Conservation (phyloP, 495 filamentous ascomycete genomes). For the Filosporella fistucella region DNA sequence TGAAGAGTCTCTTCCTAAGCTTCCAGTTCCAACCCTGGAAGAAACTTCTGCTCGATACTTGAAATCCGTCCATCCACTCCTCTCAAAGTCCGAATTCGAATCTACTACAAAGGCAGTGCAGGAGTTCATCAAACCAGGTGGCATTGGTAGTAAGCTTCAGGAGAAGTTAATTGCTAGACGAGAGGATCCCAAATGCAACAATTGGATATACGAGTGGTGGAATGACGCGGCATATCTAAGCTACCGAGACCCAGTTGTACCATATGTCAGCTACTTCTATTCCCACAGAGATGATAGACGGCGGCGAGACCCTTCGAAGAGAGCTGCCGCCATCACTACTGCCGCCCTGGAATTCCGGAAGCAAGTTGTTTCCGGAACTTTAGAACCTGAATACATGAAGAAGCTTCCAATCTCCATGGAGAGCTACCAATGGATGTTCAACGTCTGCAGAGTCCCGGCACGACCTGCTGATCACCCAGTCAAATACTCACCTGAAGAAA, state of each 20-base stretch:
- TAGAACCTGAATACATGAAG: constrained; percentile 99
- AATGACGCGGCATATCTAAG: constrained; percentile 85
- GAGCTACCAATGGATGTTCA: constrained; percentile 99
- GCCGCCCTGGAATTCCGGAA: constrained; percentile 90
- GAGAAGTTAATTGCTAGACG: constrained; percentile 78
- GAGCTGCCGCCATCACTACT: constrained; percentile 84
- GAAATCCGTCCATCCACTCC: constrained; percentile 82
- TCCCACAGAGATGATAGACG: constrained; percentile 91
- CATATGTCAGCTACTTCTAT: constrained; percentile 99
- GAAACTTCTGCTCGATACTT: constrained; percentile 90
- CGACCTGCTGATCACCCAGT: constrained; percentile 76
- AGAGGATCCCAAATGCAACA: constrained; percentile 78
- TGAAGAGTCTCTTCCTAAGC: constrained; percentile 86
- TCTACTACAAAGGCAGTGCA: constrained; percentile 76
- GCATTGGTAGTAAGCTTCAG: constrained; percentile 80
- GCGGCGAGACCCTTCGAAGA: constrained; percentile 82
- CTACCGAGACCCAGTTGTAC: constrained; percentile 94
- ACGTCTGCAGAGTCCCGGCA: constrained; percentile 81
- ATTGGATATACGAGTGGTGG: constrained; percentile 99
- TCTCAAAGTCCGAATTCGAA: constrained; percentile 68
- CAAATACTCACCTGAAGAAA: constrained; percentile 69
- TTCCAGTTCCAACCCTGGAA: constrained; percentile 90
- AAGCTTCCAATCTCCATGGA: constrained; percentile 94
- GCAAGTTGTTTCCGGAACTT: constrained; percentile 72
- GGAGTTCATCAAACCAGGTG: constrained; percentile 77